A percentile compares a stretch with the other conserved stretches of the same genome.
Evolutionary conservation across 345 rosid species (phyloP).

Genomic region (Eucalyptus polybractea): DNA sequence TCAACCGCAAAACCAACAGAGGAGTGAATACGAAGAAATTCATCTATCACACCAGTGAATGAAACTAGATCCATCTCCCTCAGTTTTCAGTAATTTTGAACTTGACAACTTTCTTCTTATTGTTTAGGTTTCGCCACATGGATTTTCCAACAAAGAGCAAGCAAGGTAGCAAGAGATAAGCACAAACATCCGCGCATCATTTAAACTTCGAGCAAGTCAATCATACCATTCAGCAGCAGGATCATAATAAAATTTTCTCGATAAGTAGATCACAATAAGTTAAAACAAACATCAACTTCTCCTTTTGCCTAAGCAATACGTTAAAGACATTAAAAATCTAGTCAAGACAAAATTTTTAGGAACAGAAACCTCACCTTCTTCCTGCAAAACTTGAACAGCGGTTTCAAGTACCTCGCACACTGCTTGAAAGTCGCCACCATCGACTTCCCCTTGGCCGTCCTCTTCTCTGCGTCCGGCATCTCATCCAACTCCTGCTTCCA

Average conservation of each 20-base stretch:
- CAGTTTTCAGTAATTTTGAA: background rate
- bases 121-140: background rate
- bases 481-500: conserved; percentile 94
- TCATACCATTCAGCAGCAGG: background rate
- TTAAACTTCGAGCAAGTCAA: background rate
- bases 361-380: conserved; percentile 52
- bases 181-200: background rate
- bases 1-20: background rate
- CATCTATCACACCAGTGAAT: background rate
- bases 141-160: background rate
- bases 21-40: background rate
- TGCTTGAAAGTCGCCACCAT: conserved; percentile 95
- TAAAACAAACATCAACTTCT: background rate
- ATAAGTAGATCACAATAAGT: background rate
- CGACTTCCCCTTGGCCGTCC: conserved; percentile 86
- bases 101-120: background rate
- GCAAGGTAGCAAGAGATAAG: background rate
- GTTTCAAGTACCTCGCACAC: conserved; percentile 84
- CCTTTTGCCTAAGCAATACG: background rate
- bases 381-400: conserved; percentile 94
- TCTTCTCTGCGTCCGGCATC: conserved; percentile 60
- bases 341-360: background rate
- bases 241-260: background rate
- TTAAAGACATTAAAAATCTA: background rate
- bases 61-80: background rate